Evolutionary conservation across 768 basidiomycete genomes (phyloP), one percentile per base, ranked within the genome.

Genomic region (Leccinum subgranulosum): DNA sequence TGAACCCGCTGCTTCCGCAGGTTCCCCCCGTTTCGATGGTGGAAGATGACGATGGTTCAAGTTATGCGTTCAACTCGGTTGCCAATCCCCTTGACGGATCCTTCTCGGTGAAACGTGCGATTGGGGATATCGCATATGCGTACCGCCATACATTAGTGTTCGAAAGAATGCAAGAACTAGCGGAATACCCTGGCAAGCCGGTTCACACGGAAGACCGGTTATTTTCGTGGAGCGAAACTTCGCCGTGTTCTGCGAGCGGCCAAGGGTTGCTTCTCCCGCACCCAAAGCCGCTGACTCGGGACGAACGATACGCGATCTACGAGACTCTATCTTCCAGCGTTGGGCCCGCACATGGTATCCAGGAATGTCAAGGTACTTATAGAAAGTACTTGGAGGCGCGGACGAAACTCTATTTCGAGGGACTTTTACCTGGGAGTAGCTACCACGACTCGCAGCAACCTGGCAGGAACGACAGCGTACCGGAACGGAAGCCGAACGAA

Each of bases 281-380:
- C 45, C 53, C 45, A 45, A 64, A 74, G 34, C 63, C 74, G 21
- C 72, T 84, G 48, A 74, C 76, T 14, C 58, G 70, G 54, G 62
- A 66, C n/a, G 81, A 85, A 65, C 81, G 84, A 33, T 67, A 72
- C 53, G 78, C 75, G 25, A 72, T 81, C 56, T 87, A 87, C 61
- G 73, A 79, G 50, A 69, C 80, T 27, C 70, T 87, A 39, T 77
- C 81, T 57, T 74, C 73, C 59, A 77, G 73, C 46, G 76, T 86
- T 51, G 79, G 78, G 14, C 75, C 76, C 56, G 72, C 77, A 19
- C 55, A 66, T 31, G 79, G 79, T 43, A 74, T 83, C 45, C 76
- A 79, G 58, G 82, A 85, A 65, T 76, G 73, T 46, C 75, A 79
- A 56, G 82, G 81, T 21, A 77, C 79, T 9, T 85, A 86, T 65